phyloP scores from a whole-genome alignment of 208 protist genomes.

The Leishmania lainsoni region DNA sequence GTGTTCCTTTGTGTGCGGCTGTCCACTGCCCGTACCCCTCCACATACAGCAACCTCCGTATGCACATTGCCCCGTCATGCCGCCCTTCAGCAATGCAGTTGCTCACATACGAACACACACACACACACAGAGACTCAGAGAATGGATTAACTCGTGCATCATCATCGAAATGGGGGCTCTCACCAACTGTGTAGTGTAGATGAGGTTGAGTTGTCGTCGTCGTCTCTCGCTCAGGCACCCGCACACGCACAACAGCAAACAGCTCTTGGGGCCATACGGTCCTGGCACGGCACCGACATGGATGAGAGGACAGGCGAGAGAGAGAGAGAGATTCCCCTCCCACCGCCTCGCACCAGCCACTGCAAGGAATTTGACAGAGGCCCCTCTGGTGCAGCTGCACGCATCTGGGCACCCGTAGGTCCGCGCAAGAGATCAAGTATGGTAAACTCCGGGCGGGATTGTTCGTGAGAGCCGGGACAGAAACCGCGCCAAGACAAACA shows the following conservation, averaged over 20 bases:
- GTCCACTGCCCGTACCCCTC: too few relatives aligned
- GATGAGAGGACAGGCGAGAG: background rate
- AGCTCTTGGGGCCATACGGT: constrained; percentile 27
- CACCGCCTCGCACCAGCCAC: constrained; percentile 14
- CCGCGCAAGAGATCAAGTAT: constrained; percentile 56
- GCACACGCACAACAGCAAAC: constrained; percentile 3
- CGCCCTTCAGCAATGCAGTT: background rate
- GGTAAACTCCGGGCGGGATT: constrained; percentile 73
- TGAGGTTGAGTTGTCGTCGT: constrained; percentile 41
- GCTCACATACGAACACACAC: background rate
- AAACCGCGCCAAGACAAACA: background rate
- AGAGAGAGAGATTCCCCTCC: background rate
- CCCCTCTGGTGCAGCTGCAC: constrained; percentile 3
- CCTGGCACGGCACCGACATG: constrained; percentile 25
- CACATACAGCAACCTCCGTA: background rate
- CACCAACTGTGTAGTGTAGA: constrained; percentile 46
- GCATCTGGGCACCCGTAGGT: constrained; percentile 64
- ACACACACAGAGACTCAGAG: constrained; percentile 35
- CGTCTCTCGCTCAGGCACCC: constrained; percentile 5
- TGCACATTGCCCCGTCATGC: background rate
- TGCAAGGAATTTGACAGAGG: constrained; percentile 36
- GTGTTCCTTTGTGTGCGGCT: too few relatives aligned
- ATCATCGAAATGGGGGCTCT: constrained; percentile 41
- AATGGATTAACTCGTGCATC: constrained; percentile 51
- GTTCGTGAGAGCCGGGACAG: constrained; percentile 45